A percentile compares a stretch with the other conserved stretches of the same genome.
phyloP scores from a whole-genome alignment of 106 monocot genomes.

The Apostasia shenzhenica region DNA sequence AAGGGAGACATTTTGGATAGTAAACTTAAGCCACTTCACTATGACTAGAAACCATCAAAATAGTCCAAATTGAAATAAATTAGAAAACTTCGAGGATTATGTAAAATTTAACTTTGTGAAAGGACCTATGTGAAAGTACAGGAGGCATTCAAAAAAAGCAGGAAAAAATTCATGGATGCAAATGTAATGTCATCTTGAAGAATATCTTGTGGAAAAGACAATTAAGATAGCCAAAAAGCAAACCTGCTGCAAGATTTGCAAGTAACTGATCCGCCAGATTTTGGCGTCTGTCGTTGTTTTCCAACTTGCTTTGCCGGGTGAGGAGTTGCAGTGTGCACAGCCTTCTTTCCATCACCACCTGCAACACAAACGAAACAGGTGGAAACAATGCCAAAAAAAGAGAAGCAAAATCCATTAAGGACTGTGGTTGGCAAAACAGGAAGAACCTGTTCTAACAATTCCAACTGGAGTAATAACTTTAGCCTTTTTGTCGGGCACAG shows the following conservation, averaged over 20 bases:
- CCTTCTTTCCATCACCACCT: conserved; percentile 38
- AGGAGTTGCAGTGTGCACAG: conserved; percentile 50
- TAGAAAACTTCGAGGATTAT: no score
- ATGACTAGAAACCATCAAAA: no score
- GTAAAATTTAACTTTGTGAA: no score
- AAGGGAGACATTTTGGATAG: no score
- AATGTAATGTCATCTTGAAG: background rate
- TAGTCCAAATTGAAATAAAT: no score
- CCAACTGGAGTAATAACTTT: conserved; percentile 44
- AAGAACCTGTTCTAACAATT: conserved; percentile 47
- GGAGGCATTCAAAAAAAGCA: background rate
- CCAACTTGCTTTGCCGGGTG: conserved; percentile 51
- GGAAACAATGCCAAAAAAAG: background rate
- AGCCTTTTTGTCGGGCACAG: conserved; percentile 51
- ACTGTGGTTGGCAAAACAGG: background rate
- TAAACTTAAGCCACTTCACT: no score
- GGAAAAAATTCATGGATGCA: background rate
- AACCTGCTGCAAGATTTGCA: conserved; percentile 75
- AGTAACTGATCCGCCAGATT: conserved; percentile 27
- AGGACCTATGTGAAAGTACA: background rate
- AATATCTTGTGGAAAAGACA: no score
- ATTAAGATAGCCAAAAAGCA: background rate
- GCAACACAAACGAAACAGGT: background rate
- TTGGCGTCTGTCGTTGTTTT: conserved; percentile 48
- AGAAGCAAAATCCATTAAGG: background rate